These are phyloP conservation scores for Cercospora brassicicola DNA, from an alignment of 2,329 filamentous ascomycete species.

Conservation along the genomic window DNA sequence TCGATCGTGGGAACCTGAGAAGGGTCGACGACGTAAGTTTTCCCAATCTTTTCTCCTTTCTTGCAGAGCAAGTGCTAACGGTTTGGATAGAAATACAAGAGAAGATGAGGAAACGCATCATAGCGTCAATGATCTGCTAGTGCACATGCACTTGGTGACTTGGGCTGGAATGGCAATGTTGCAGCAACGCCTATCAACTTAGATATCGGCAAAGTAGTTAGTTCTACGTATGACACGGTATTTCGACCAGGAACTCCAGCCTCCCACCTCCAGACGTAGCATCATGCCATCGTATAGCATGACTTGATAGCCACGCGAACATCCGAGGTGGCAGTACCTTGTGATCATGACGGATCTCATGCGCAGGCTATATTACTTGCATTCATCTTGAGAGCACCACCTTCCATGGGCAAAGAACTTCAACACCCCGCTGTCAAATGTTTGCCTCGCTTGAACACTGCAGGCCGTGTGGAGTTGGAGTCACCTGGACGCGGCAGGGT, in stretches of 20 bases:
- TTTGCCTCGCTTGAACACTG: neutral
- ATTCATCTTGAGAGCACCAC: neutral
- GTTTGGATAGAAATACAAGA: conserved; percentile 39
- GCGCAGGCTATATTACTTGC: too few species aligned
- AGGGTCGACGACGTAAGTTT: conserved; percentile 83
- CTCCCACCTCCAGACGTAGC: neutral
- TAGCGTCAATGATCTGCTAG: neutral
- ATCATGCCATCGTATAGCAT: neutral
- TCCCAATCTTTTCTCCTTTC: neutral
- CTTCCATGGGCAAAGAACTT: neutral
- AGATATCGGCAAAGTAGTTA: neutral
- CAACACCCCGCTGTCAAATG: neutral
- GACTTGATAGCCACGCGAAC: neutral
- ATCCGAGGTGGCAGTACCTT: too few species aligned
- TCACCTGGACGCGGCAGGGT: neutral
- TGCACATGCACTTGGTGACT: neutral
- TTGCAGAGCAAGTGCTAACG: conserved; percentile 23
- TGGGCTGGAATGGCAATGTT: neutral
- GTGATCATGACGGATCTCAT: too few species aligned
- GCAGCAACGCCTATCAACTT: neutral
- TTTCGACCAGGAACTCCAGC: neutral
- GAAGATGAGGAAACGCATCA: conserved; percentile 16
- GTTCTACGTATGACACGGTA: neutral
- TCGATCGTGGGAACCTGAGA: conserved; percentile 79
- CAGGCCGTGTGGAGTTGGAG: neutral